Conservation (phyloP, 1,139 yeast species). For the Taiozyma sp. region DNA sequence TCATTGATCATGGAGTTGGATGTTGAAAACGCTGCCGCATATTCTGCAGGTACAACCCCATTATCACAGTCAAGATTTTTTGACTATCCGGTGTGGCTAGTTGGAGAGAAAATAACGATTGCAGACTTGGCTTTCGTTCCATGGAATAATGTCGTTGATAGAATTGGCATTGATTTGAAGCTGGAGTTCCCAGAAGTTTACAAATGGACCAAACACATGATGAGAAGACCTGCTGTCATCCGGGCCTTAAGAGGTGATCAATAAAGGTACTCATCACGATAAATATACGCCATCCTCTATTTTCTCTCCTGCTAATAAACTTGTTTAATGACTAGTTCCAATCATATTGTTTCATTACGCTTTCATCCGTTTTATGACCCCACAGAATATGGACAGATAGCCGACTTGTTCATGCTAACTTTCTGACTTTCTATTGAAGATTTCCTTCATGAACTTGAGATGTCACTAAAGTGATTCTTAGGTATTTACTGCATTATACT, state of each 20-base stretch:
- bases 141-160: slow-evolving; percentile 94
- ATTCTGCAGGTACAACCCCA: slow-evolving; percentile 86
- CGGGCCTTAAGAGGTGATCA: slow-evolving; percentile 67
- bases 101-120: slow-evolving; percentile 84
- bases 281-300: not conserved
- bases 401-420: not conserved
- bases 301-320: not conserved
- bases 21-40: slow-evolving; percentile 83
- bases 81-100: slow-evolving; percentile 94
- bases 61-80: slow-evolving; percentile 81
- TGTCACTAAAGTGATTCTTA: not conserved
- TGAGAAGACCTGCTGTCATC: slow-evolving; percentile 82
- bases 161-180: slow-evolving; percentile 84
- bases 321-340: not conserved
- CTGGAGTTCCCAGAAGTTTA: slow-evolving; percentile 93
- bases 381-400: not conserved
- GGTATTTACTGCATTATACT: not conserved
- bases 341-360: not conserved
- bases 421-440: not conserved
- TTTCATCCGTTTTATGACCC: not conserved
- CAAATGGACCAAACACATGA: slow-evolving; percentile 92
- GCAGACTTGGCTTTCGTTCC: slow-evolving; percentile 94
- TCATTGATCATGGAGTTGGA: slow-evolving; percentile 88
- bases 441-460: not conserved
- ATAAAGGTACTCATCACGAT: not conserved